A percentile compares a stretch with the other conserved stretches of the same genome.
phyloP scores from a whole-genome alignment of 139 green algal species.

The Marvania coccoides region DNA sequence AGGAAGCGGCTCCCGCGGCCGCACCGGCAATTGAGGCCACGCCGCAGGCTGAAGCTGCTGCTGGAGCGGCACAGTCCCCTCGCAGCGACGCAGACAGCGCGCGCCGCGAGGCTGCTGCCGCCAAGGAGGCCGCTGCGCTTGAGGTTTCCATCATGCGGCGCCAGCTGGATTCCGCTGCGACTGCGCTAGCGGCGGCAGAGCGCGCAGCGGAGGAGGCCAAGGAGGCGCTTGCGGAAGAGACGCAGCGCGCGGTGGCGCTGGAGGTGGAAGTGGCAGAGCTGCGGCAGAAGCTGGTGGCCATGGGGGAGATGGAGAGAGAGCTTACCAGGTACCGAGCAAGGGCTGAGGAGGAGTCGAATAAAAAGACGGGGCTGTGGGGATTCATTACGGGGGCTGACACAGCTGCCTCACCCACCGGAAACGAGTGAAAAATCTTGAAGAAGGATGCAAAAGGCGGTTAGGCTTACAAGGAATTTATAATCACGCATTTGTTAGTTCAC shows the following conservation, averaged over 20 bases:
- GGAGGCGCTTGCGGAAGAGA: conserved; percentile 35
- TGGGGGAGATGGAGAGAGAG: conserved; percentile 42
- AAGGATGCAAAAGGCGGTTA: too few relatives aligned
- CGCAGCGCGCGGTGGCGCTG: conserved; percentile 37
- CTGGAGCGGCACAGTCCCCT: neutral
- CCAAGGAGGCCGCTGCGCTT: conserved; percentile 46
- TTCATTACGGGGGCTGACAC: conserved; percentile 22
- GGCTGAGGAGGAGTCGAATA: neutral
- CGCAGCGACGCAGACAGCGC: conserved; percentile 23
- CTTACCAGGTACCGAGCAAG: conserved; percentile 4
- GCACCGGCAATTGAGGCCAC: neutral
- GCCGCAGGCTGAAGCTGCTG: neutral
- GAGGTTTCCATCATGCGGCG: conserved; percentile 70
- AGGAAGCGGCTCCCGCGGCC: neutral
- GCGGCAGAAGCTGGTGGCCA: conserved; percentile 14
- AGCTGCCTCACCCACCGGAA: too few relatives aligned
- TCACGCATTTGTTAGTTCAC: too few relatives aligned
- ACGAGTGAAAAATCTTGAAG: too few relatives aligned
- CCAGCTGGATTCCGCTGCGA: conserved; percentile 53
- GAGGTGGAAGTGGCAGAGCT: conserved; percentile 52
- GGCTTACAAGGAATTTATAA: too few relatives aligned
- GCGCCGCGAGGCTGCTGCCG: conserved; percentile 27
- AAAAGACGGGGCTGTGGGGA: conserved; percentile 23
- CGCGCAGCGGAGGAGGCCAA: conserved; percentile 13
- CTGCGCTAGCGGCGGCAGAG: conserved; percentile 23